Base-by-base conservation (phyloP, 352 stramenopile species). In the Globisporangium takayamanum region DNA sequence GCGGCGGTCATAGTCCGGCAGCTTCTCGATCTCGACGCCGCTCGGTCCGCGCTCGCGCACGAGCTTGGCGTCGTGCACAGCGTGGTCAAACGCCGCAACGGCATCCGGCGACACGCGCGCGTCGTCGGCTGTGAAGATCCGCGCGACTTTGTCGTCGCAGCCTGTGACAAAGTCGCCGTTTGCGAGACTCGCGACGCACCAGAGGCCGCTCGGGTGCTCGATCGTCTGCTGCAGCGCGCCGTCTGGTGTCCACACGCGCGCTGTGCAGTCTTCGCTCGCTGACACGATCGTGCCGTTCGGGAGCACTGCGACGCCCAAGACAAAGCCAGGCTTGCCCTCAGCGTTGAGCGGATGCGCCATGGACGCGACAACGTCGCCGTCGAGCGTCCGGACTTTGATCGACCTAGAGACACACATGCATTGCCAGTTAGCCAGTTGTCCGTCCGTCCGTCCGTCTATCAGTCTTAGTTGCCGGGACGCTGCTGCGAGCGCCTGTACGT, bases 1-100 rank as follows among this genome's bases (percentile, higher is more conserved):
- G 42, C 94, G 86, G 55, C 92, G 70, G 45, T 98, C 93, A 64
- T 97, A 98, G 55, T 95, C 78, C 0, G 93, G 90, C n/a, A 98
- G 71, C 55, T 96, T 94, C 20, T 92, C 84, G 56, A 98, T 93
- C 67, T 99, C 95, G 41, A 98, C 91, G 1, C 83, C 72, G 37
- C 89, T 96, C 0, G 94, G 93, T 33, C 94, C 95, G 53, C 81
- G 76, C 64, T 78, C 68, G 41, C 70, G 84, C 18, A 78, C 67
- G 36, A 88, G 69, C 18, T 67, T 59, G 18, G 80, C 76, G 60
- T 87, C 76, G 30, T 81, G 62, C 0, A 92, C 79, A 1, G 79
- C 79, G 6, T 83, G 66, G 46, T 96, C 80, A 15, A 94, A 78
- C 5, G 70, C 67, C 2, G 82, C 78, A 45, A 84, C 70, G 7